These are phyloP conservation scores for Kalaharituber pfeilii DNA, from an alignment of 2,329 filamentous ascomycete genomes.

Conservation along the genomic window DNA sequence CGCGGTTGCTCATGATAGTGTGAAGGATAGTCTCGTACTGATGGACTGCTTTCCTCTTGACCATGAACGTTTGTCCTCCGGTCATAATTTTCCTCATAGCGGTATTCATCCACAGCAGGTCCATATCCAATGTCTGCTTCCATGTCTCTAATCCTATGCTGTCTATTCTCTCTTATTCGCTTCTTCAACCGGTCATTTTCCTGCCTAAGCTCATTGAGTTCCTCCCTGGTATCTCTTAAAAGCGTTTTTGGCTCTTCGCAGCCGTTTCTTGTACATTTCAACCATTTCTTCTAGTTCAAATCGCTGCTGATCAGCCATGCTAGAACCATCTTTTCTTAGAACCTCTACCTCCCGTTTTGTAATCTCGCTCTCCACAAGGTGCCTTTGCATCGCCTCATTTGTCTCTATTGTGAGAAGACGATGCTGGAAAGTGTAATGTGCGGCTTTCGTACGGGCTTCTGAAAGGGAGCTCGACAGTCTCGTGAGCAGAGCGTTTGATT, in stretches of 20 bases:
- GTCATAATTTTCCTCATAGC: neutral
- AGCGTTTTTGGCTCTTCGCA: slow-evolving; percentile 13
- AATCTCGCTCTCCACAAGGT: slow-evolving; percentile 22
- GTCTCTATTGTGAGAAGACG: slow-evolving; percentile 21
- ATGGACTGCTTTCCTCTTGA: neutral
- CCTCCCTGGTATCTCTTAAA: slow-evolving; percentile 13
- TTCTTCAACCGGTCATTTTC: slow-evolving; percentile 21
- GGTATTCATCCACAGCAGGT: slow-evolving; percentile 24
- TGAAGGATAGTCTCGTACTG: neutral
- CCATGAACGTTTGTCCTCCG: neutral
- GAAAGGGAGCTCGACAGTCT: slow-evolving; percentile 18
- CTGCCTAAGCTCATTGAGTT: slow-evolving; percentile 15
- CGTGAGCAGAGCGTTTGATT: slow-evolving; percentile 19
- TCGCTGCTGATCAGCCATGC: slow-evolving; percentile 4
- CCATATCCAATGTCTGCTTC: slow-evolving; percentile 28
- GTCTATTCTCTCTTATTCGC: slow-evolving; percentile 3
- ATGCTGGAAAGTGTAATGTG: slow-evolving; percentile 22
- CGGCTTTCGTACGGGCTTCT: slow-evolving; percentile 18
- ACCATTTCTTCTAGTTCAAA: slow-evolving; percentile 11
- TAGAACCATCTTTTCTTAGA: slow-evolving; percentile 4
- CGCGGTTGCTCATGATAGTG: neutral
- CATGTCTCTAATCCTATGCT: slow-evolving; percentile 19
- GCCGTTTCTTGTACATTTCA: slow-evolving; percentile 10
- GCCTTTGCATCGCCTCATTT: slow-evolving; percentile 20
- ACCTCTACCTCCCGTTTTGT: slow-evolving; percentile 21